Base-by-base conservation (phyloP, 306 rosid genomes). In the Neltuma alba region DNA sequence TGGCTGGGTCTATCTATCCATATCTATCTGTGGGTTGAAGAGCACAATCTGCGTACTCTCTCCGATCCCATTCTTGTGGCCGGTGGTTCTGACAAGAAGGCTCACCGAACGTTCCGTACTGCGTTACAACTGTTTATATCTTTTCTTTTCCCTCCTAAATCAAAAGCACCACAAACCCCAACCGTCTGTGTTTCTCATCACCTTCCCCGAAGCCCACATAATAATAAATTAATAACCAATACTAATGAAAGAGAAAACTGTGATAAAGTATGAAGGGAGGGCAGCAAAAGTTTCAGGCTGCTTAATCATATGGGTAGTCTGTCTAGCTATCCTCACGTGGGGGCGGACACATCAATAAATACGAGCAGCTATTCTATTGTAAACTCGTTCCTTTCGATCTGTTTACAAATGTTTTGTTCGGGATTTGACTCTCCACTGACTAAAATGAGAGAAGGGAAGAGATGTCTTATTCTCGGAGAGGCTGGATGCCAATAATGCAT, bases 381-480 rank as follows among this genome's bases (percentile, higher is more conserved):
- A 20, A n/a, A n/a, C 58, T 38, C 3, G 9, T 20, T 54, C 28
- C 14, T 64, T 69, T 21, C 37, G 28, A 5, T 28, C 41, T 33
- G 0, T 55, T 38, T 44, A 63, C 9, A 8, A 11, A 12, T 63
- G 44, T 72, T 37, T 20, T 45, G 48, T 25, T 68, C 66, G 81
- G 72, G 80, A 73, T 61, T 52, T 52, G 60, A 52, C 20, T 8
- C 75, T 86, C 83, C 79, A 70, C 77, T 7, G n/a, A n/a, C n/a
- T n/a, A n/a, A n/a, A n/a, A n/a, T n/a, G n/a, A n/a, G n/a, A n/a
- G n/a, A n/a, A n/a, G n/a, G n/a, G n/a, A 47, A 5, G 54, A 23
- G 77, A 76, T 76, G 80, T 76, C 73, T 80, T 74, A 61, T 76
- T 75, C 67, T 76, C 45, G 41, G 42, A 62, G 6, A 14, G 67